A percentile compares a stretch with the other conserved stretches of the same genome.
These are phyloP conservation scores for Tylopilus vinaceipallidus DNA, from an alignment of 768 basidiomycete genomes.

Conservation along the genomic window DNA sequence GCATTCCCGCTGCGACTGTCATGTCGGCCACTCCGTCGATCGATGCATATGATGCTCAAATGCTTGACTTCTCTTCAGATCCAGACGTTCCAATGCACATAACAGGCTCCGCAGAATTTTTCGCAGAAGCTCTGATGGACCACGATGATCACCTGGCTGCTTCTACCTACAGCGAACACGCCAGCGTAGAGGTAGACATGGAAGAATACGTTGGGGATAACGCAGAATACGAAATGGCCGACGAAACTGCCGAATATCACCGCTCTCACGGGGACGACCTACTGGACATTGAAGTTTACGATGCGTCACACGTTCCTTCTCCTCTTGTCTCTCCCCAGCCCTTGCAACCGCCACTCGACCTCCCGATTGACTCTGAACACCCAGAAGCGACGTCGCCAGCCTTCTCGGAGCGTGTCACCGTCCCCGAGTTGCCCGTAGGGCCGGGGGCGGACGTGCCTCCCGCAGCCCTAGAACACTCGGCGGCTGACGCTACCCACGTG, in stretches of 20 bases:
- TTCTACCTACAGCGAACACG: constrained; percentile 30
- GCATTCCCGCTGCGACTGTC: constrained; percentile 13
- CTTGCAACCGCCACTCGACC: constrained; percentile 16
- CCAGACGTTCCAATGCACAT: constrained; percentile 60
- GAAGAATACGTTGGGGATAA: constrained; percentile 48
- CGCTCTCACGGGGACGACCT: constrained; percentile 26
- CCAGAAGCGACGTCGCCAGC: neutral
- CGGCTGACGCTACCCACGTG: constrained; percentile 17
- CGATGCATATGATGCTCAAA: constrained; percentile 60
- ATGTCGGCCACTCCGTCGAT: constrained; percentile 34
- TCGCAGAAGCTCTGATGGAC: constrained; percentile 58
- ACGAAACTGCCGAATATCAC: constrained; percentile 30
- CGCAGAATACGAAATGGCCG: constrained; percentile 47
- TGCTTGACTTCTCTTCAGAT: constrained; percentile 59
- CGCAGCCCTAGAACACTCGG: constrained; percentile 16
- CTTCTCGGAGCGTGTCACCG: constrained; percentile 6
- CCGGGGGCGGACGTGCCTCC: constrained; percentile 10
- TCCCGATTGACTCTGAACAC: constrained; percentile 17
- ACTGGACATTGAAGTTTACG: constrained; percentile 41
- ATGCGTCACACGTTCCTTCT: constrained; percentile 35
- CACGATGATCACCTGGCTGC: constrained; percentile 43
- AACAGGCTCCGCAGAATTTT: constrained; percentile 43
- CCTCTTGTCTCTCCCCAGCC: constrained; percentile 21
- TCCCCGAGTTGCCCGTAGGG: constrained; percentile 5
- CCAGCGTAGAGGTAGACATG: constrained; percentile 66